A percentile compares a stretch with the other conserved stretches of the same genome.
Conservation (phyloP, 176 grass and related monocot species). For the Carex scoparia region DNA sequence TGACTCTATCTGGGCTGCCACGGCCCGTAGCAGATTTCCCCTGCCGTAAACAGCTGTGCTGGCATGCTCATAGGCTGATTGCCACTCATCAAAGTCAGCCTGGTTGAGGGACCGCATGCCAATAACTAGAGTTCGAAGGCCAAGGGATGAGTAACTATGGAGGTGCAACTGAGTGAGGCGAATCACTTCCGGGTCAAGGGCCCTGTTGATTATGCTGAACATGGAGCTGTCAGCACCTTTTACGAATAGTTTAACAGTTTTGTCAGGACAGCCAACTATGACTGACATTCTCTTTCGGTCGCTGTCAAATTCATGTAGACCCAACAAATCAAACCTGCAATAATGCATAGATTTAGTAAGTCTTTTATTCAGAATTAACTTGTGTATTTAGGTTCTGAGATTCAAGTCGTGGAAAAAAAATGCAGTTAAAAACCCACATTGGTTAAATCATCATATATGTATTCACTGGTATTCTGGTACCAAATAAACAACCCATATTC, state of each 20-base stretch:
- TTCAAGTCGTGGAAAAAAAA: background rate
- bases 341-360: background rate
- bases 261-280: slow-evolving; percentile 67
- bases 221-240: slow-evolving; percentile 89
- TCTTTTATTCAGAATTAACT: background rate
- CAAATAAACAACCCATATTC: background rate
- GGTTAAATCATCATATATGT: background rate
- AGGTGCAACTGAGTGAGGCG: slow-evolving; percentile 61
- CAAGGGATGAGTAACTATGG: slow-evolving; percentile 62
- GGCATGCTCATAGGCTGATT: slow-evolving; percentile 53
- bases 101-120: slow-evolving; percentile 45
- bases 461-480: background rate
- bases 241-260: slow-evolving; percentile 60
- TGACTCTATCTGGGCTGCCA: slow-evolving; percentile 52
- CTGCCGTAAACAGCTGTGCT: slow-evolving; percentile 60
- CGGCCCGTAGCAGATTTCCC: slow-evolving; percentile 41
- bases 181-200: slow-evolving; percentile 37
- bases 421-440: background rate
- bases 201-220: slow-evolving; percentile 54
- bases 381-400: background rate
- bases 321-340: slow-evolving; percentile 75
- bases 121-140: slow-evolving; percentile 73
- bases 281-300: slow-evolving; percentile 95
- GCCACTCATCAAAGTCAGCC: slow-evolving; percentile 57
- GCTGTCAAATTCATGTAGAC: slow-evolving; percentile 93